These are phyloP conservation scores for Metarhizium album DNA, from an alignment of 2,329 filamentous ascomycete species.

Conservation along the genomic window DNA sequence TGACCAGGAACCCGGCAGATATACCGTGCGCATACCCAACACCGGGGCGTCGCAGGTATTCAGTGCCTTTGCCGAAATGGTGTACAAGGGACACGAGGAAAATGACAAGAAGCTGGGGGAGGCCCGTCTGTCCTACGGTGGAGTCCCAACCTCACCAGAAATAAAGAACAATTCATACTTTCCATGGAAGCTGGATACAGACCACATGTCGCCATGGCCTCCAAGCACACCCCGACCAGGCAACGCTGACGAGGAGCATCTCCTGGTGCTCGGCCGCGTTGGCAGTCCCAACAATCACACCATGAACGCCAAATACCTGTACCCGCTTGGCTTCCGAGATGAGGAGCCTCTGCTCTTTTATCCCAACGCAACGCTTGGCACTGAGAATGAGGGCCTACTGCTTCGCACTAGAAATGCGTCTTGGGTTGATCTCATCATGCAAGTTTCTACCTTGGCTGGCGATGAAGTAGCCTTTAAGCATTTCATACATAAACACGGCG, in stretches of 20 bases:
- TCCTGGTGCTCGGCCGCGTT: not conserved
- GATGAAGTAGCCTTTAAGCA: not conserved
- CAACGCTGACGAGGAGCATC: not conserved
- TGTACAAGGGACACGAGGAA: not conserved
- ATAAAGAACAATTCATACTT: not conserved
- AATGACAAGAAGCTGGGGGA: not conserved
- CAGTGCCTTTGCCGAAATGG: not conserved
- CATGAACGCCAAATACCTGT: not conserved
- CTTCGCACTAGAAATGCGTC: constrained; percentile 15
- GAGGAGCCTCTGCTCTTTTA: constrained; percentile 1
- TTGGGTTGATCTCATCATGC: constrained; percentile 26
- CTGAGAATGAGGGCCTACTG: not conserved
- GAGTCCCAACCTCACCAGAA: constrained; percentile 4
- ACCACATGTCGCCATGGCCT: not conserved
- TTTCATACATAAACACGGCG: constrained; percentile 35
- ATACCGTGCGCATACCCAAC: not conserved
- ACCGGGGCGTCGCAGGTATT: not conserved
- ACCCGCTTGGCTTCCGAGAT: constrained; percentile 2
- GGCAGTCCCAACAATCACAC: not conserved
- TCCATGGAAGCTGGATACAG: not conserved
- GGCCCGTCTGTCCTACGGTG: not conserved
- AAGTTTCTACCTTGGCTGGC: constrained; percentile 11
- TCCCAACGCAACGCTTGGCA: not conserved
- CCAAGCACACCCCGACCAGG: not conserved
- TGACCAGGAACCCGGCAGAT: constrained; percentile 14